Percentiles rank a stretch among this genome's conserved stretches.
Conservation (phyloP, 225 moss, liverwort and hornwort species). For the Straminergon stramineum region DNA sequence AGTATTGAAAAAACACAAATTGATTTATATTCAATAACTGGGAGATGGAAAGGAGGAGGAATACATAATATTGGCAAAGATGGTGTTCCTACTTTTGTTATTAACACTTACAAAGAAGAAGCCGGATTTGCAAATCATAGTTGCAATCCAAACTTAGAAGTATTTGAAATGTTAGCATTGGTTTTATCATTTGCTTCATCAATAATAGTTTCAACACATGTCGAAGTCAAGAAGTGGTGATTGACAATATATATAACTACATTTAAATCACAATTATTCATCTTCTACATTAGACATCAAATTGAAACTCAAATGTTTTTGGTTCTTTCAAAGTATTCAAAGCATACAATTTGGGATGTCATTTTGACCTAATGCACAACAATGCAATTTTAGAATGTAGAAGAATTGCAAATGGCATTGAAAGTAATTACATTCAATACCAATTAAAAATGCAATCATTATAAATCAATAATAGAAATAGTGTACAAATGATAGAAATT, state of each 20-base stretch:
- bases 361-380: neutral
- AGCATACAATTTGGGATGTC: neutral
- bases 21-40: constrained; percentile 4
- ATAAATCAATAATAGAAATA: neutral
- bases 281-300: neutral
- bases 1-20: neutral
- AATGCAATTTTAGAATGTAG: neutral
- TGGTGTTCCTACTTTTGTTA: constrained; percentile 19
- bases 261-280: neutral
- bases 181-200: constrained; percentile 20
- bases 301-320: neutral
- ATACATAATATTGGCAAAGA: neutral
- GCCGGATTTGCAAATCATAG: constrained; percentile 28
- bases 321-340: neutral
- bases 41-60: constrained; percentile 15
- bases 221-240: constrained; percentile 12
- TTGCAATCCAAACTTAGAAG: constrained; percentile 28
- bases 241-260: neutral
- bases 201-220: constrained; percentile 8
- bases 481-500: neutral
- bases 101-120: constrained; percentile 3
- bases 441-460: neutral
- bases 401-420: neutral
- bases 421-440: neutral
- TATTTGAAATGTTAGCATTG: constrained; percentile 47